phyloP scores from a whole-genome alignment of 805 yeast genomes.

The Geotrichum ghanense region DNA sequence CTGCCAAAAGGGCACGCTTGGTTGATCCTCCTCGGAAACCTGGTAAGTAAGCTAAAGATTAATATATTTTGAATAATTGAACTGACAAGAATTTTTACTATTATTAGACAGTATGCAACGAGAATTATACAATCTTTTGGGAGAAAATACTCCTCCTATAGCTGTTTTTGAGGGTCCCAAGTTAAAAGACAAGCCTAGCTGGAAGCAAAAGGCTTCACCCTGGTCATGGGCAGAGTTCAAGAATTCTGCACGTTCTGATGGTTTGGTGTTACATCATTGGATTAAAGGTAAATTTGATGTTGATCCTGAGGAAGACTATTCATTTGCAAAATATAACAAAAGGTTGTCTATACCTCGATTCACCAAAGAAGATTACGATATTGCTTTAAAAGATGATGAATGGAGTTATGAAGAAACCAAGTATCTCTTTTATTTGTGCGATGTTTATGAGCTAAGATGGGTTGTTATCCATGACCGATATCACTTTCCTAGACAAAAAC shows the following conservation, averaged over 20 bases:
- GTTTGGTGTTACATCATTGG: constrained; percentile 66
- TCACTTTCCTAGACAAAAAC: constrained; percentile 20
- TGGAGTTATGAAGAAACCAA: constrained; percentile 76
- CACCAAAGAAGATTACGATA: constrained; percentile 4
- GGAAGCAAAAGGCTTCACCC: constrained; percentile 57
- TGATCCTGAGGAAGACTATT: constrained; percentile 35
- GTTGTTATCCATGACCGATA: constrained; percentile 53
- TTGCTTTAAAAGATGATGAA: constrained; percentile 31
- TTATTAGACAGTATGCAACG: constrained; percentile 68
- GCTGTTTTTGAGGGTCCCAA: constrained; percentile 41
- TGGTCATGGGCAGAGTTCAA: constrained; percentile 67
- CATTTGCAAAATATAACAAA: constrained; percentile 66
- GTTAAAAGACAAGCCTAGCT: constrained; percentile 54
- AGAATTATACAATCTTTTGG: constrained; percentile 77
- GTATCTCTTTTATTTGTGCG: constrained; percentile 57
- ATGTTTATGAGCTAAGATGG: constrained; percentile 55
- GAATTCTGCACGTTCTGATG: constrained; percentile 41
- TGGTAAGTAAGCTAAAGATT: constrained; percentile 2
- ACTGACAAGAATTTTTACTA: too few relatives aligned
- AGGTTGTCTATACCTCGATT: constrained; percentile 43
- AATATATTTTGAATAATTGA: too few relatives aligned
- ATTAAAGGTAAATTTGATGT: constrained; percentile 55
- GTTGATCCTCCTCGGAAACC: constrained; percentile 10
- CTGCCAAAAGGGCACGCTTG: constrained; percentile 14
- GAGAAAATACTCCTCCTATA: constrained; percentile 84